Conservation (phyloP, 805 yeast species). For the Saccharomyces eubayanus region DNA sequence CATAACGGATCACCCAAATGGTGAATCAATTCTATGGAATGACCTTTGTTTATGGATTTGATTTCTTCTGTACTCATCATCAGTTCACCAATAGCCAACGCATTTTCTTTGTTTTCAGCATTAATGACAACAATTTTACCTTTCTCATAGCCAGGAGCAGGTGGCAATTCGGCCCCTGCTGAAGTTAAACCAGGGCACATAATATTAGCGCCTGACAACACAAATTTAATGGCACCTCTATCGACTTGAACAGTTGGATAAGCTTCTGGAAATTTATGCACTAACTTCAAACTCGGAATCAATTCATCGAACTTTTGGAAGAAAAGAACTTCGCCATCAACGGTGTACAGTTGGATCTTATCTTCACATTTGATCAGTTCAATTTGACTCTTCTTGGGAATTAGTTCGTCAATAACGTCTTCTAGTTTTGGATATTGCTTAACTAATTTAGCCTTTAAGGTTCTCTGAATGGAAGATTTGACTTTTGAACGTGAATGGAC, state of each 20-base stretch:
- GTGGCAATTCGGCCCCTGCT: slow-evolving; percentile 76
- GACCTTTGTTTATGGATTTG: slow-evolving; percentile 72
- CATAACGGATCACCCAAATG: slow-evolving; percentile 87
- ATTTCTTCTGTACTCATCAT: slow-evolving; percentile 86
- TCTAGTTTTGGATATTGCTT: slow-evolving; percentile 69
- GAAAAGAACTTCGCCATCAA: slow-evolving; percentile 65
- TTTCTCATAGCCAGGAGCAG: slow-evolving; percentile 45
- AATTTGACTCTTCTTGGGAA: slow-evolving; percentile 84
- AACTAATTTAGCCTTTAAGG: slow-evolving; percentile 67
- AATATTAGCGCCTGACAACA: slow-evolving; percentile 89
- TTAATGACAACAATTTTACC: slow-evolving; percentile 71
- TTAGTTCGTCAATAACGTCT: slow-evolving; percentile 64
- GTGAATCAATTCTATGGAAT: slow-evolving; percentile 78
- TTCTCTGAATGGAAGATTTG: slow-evolving; percentile 89
- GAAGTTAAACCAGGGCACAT: slow-evolving; percentile 95
- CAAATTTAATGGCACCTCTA: slow-evolving; percentile 92
- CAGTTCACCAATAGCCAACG: slow-evolving; percentile 84
- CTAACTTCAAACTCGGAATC: slow-evolving; percentile 64
- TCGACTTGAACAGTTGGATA: slow-evolving; percentile 88
- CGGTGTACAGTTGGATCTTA: slow-evolving; percentile 66
- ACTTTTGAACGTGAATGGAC: slow-evolving; percentile 84
- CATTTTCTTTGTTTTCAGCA: slow-evolving; percentile 89
- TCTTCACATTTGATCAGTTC: slow-evolving; percentile 82
- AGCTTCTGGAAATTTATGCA: slow-evolving; percentile 73
- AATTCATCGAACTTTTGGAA: slow-evolving; percentile 76